Percentiles rank a stretch among this genome's conserved stretches.
Evolutionary conservation across 768 basidiomycete species (phyloP).

Genomic region (Daedaleopsis nitida): DNA sequence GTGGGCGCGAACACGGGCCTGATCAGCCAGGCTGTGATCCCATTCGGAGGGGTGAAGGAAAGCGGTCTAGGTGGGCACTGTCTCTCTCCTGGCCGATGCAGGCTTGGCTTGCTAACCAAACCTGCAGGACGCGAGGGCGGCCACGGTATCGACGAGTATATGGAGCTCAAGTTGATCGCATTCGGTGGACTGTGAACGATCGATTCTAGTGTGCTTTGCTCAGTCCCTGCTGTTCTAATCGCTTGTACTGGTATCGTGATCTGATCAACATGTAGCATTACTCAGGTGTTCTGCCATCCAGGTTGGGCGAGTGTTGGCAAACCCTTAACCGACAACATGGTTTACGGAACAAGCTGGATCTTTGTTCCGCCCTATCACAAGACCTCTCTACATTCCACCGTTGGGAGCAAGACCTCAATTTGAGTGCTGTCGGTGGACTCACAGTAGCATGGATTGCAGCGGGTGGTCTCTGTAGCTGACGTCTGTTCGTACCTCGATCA

Average conservation of each 20-base stretch:
- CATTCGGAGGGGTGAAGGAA: constrained; percentile 92
- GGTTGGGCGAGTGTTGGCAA: background rate
- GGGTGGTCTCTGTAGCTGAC: too few relatives aligned
- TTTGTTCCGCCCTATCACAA: too few relatives aligned
- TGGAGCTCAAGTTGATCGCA: constrained; percentile 79
- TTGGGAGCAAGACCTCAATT: too few relatives aligned
- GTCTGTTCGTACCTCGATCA: too few relatives aligned
- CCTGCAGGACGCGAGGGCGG: constrained; percentile 75
- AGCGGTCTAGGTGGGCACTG: constrained; percentile 62
- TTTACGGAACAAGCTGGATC: too few relatives aligned
- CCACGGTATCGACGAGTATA: constrained; percentile 88
- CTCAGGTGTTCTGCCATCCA: background rate
- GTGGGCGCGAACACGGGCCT: constrained; percentile 83
- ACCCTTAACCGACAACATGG: too few relatives aligned
- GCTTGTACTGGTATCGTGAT: background rate
- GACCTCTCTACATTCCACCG: too few relatives aligned
- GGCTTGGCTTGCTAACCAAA: constrained; percentile 37
- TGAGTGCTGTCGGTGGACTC: too few relatives aligned
- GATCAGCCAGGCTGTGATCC: constrained; percentile 78
- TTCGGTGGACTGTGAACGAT: constrained; percentile 49
- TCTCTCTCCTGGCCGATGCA: background rate
- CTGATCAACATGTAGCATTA: background rate
- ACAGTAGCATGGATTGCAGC: too few relatives aligned
- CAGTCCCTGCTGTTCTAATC: background rate
- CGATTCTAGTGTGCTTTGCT: background rate